phyloP scores from a whole-genome alignment of 208 protist species.

The Crithidia thermophila region DNA sequence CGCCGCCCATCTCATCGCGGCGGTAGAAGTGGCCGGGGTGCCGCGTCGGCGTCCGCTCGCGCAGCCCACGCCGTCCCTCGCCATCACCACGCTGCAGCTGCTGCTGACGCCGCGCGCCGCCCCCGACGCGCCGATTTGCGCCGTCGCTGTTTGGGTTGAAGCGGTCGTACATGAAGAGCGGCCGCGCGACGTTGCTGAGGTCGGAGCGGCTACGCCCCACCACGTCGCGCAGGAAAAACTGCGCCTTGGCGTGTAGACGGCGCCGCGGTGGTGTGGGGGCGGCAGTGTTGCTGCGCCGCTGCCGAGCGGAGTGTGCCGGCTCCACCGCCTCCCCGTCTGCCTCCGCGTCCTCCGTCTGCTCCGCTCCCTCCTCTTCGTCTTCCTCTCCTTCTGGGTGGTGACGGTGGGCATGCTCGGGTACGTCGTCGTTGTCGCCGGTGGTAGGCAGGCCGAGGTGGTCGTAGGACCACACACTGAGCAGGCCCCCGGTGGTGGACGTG shows the following conservation, averaged over 20 bases:
- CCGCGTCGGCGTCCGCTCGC: neutral
- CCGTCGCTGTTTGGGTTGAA: conserved; percentile 21
- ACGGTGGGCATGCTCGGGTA: conserved; percentile 2
- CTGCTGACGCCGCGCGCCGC: neutral
- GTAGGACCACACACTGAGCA: conserved; percentile 70
- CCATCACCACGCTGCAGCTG: neutral
- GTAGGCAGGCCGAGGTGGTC: conserved; percentile 6
- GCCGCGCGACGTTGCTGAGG: conserved; percentile 17
- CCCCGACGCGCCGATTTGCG: conserved; percentile 3
- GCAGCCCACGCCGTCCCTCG: neutral
- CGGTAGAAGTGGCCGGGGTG: conserved; percentile 11
- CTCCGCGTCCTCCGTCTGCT: neutral
- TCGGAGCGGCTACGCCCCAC: conserved; percentile 29
- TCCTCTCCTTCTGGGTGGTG: neutral
- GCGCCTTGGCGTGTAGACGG: conserved; percentile 18
- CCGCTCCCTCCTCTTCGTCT: neutral
- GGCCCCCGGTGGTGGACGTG: conserved; percentile 54
- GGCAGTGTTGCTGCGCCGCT: neutral
- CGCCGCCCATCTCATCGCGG: conserved; percentile 13
- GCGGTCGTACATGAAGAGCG: conserved; percentile 45
- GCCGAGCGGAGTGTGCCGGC: neutral
- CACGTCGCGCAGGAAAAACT: conserved; percentile 36
- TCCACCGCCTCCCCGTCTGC: neutral
- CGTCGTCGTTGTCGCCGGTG: conserved; percentile 1
- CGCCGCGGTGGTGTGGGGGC: neutral